Evolutionary conservation across 2,329 filamentous ascomycete genomes (phyloP), one percentile per base, ranked within the genome.

Genomic region (Aspergillus spinulosporus): DNA sequence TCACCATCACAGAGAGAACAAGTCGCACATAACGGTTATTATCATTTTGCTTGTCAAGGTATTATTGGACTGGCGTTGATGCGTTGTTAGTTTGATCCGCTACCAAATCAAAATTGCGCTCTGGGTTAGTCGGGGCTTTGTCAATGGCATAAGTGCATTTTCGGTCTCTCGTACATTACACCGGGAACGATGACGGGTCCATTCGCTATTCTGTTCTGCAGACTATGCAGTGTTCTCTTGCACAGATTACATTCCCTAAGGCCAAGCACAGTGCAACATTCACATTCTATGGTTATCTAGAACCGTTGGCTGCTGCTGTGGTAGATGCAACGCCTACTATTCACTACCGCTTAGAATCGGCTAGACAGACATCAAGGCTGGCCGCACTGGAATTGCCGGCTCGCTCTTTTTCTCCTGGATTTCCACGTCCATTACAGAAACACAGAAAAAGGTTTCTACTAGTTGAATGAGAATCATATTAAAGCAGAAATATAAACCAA

Each of bases 21-120:
- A 45, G 49, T 52, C 49, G 7, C 46, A 37, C 32, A 21, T 21
- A 21, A 21, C 21, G 21, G 7, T 49, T 50, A n/a, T 28, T 28
- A 29, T 12, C 14, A 5, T 26, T 21, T 40, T 40, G 29, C 11
- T 34, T 45, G 14, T 11, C 29, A 28, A 29, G 32, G 15, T 42
- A 15, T 52, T 52, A 34, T 52, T 52, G 21, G 43, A 21, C 47
- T 40, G 50, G 50, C 34, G 50, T 47, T 52, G 43, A 39, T 39
- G 48, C 31, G 37, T 8, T 50, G 37, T 34, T 7, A 32, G 37
- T 45, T 34, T 21, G 28, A 12, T 52, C 15, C 32, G 42, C 29
- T 21, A 52, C 43, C 6, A 28, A 31, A 40, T 21, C 42, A 52
- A 52, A 52, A 21, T 47, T 52, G 50, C 34, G 8, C 44, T 34